These are phyloP conservation scores for Stylonectria norvegica DNA, from an alignment of 2,329 filamentous ascomycete species.

Conservation along the genomic window DNA sequence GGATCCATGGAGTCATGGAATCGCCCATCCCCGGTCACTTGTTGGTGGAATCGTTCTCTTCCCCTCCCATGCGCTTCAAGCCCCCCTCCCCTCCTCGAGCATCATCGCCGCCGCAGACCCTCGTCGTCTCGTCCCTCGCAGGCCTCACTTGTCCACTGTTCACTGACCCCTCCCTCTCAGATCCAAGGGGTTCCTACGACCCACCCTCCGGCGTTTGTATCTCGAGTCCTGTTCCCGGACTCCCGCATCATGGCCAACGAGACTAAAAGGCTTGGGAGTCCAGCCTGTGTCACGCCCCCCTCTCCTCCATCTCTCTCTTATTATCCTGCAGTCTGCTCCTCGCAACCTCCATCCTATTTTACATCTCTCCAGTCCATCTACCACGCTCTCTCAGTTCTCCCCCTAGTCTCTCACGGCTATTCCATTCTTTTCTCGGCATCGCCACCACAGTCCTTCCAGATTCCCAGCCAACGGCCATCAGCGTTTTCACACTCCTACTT, in stretches of 20 bases:
- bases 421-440: conserved; percentile 28
- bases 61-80: not conserved
- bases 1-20: too few relatives aligned
- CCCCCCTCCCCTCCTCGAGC: too few relatives aligned
- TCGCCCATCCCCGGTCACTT: too few relatives aligned
- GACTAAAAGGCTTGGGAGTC: conserved; percentile 22
- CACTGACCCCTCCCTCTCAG: conserved; percentile 7
- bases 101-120: not conserved
- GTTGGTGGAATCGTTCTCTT: too few relatives aligned
- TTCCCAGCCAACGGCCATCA: conserved; percentile 15
- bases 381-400: conserved; percentile 22
- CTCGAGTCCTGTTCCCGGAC: conserved; percentile 22
- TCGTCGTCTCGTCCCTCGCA: too few relatives aligned
- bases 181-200: conserved; percentile 22
- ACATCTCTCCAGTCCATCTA: conserved; percentile 16
- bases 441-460: conserved; percentile 30
- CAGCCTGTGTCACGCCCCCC: conserved; percentile 17
- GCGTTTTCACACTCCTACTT: conserved; percentile 18
- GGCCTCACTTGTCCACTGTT: too few relatives aligned
- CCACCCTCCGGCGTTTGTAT: conserved; percentile 28
- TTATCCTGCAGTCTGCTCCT: too few relatives aligned
- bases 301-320: conserved; percentile 19
- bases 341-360: too few relatives aligned
- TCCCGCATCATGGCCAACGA: conserved; percentile 5
- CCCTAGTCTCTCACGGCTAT: conserved; percentile 26